Evolutionary conservation across 129 eudicot genomes (phyloP), one percentile per base, ranked within the genome.

Genomic region (Artemisia argyi): DNA sequence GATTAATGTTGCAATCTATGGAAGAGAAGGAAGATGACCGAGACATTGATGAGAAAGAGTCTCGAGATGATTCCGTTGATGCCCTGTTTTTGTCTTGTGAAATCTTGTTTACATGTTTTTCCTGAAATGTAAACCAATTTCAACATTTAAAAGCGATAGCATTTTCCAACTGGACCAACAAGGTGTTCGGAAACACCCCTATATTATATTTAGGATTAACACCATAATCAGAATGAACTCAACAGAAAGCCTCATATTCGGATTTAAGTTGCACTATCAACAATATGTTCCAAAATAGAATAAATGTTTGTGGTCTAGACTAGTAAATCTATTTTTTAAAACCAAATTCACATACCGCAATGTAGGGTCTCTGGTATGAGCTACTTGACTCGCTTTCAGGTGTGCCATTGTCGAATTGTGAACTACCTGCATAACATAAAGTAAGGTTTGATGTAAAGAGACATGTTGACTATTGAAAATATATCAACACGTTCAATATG

Each of bases 1-100:
- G 83, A 26, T 78, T 78, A 49, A 53, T 46, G 39, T 78, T 86
- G 48, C 81, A 88, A 64, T 93, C 96, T 13, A 85, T 73, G 51
- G 98, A 94, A 19, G 98, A 94, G 76, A 90, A 94, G 11, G 97
- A 94, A 71, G 98, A 93, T 22, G 98, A 87, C 2, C 89, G 93
- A n/a, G 98, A 94, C 35, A 90, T 85, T 42, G 98, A 94, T 65
- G 98, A 89, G 61, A 94, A 94, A 24, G 98, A 94, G 30, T 93
- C 87, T 64, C 97, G 72, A 7, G 98, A 88, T 39, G 93, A 90
- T 83, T 87, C 98, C 0, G 93, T 90, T 15, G 96, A 94, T 14
- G 76, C 72, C 83, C 96, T 86, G 83, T 77, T 85, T 77, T 77
- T 89, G 13, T 92, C 98, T 42, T 78, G 86, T 18, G 64, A 61